Evolutionary conservation across 164 flowering plant species (phyloP), one percentile per base, ranked within the genome.

Genomic region (Piper longum): DNA sequence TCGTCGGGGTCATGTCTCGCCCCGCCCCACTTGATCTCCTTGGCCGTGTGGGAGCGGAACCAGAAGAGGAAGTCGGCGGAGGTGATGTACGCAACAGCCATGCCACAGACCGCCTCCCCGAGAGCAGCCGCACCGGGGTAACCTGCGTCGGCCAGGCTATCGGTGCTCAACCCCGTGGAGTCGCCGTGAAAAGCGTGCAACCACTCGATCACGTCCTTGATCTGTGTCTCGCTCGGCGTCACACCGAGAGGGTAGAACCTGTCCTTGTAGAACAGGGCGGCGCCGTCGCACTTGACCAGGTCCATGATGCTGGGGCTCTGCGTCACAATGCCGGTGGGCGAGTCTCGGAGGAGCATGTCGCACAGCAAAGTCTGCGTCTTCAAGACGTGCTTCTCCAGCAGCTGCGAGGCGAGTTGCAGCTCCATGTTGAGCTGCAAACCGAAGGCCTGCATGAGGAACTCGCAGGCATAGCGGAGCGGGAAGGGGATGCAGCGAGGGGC

Each of bases 231-330:
- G 52, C 73, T 78, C n/a, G 96, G 96, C 9, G 96, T 82, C 4
- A 85, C 74, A 4, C 96, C 92, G 42, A 84, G 70, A 42, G 74
- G 65, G 76, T 80, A 78, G 67, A 76, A 77, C 57, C 43, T 71
- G 62, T 81, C 83, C 0, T 67, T 70, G 67, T 82, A 84, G 13
- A 65, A 82, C 44, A 88, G 59, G 40, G 87, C 91, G 18, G 91
- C 87, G 13, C 91, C 96, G 69, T 88, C 84, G 70, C 91, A 86
- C 75, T 82, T 86, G 42, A 88, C 82, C 41, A 88, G 82, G 69
- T 88, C 86, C 90, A 83, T 85, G 13, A 89, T 77, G 66, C 74
- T 83, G 16, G 96, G 93, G 11, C 81, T 76, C 57, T 78, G 84
- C 41, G 85, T 79, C 59, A 85, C 80, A n/a, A 86, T 77, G 19